phyloP scores from a whole-genome alignment of 2,329 filamentous ascomycete species.

The Colletotrichum noveboracense region DNA sequence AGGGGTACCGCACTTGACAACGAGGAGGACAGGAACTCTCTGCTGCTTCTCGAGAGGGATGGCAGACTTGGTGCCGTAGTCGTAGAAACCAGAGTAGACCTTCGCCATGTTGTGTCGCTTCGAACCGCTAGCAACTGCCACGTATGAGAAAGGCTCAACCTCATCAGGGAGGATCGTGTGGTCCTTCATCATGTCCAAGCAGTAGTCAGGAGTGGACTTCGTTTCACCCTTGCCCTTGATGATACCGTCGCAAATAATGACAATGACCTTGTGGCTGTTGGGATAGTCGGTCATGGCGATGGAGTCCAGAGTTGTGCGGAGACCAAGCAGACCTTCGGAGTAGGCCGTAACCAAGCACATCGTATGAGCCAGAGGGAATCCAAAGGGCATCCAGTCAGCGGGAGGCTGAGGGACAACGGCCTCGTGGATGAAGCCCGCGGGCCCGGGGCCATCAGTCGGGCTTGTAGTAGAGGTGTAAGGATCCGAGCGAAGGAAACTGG shows the following conservation, averaged over 20 bases:
- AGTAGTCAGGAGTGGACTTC: conserved; percentile 87
- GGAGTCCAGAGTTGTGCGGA: conserved; percentile 93
- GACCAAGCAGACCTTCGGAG: conserved; percentile 91
- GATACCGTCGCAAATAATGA: conserved; percentile 95
- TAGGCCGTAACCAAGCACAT: conserved; percentile 97
- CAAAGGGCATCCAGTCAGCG: conserved; percentile 96
- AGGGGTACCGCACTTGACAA: conserved; percentile 95
- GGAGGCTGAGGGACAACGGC: conserved; percentile 95
- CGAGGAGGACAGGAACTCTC: conserved; percentile 94
- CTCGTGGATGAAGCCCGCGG: conserved; percentile 95
- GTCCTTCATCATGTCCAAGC: conserved; percentile 93
- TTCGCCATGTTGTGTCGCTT: conserved; percentile 99
- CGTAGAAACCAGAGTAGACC: conserved; percentile 97
- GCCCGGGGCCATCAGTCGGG: conserved; percentile 74
- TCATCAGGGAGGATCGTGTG: conserved; percentile 80
- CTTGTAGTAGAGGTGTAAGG: conserved; percentile 59
- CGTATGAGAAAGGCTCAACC: conserved; percentile 91
- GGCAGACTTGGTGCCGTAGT: conserved; percentile 82
- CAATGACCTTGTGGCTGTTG: conserved; percentile 97
- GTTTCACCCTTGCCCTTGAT: conserved; percentile 95
- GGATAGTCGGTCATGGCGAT: conserved; percentile 98
- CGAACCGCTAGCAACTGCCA: conserved; percentile 91
- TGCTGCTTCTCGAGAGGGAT: conserved; percentile 90
- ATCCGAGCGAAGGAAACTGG: conserved; percentile 69
- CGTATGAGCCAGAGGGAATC: conserved; percentile 89